Percentiles rank a stretch among this genome's conserved stretches.
These are phyloP conservation scores for Kwoniella botswanensis DNA, from an alignment of 768 basidiomycete genomes.

Conservation along the genomic window DNA sequence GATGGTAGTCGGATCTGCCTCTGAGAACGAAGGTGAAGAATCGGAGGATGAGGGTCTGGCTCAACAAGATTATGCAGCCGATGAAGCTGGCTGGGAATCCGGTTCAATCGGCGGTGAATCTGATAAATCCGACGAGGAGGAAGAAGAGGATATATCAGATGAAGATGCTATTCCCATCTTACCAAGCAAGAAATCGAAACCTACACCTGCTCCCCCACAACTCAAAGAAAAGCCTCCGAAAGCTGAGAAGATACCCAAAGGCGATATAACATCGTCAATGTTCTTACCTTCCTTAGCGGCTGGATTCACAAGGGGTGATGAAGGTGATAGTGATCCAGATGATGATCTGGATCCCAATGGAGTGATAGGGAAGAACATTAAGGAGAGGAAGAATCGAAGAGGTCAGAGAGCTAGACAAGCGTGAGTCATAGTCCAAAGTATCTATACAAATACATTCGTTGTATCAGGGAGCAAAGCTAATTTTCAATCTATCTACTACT, in stretches of 20 bases:
- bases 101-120: constrained; percentile 59
- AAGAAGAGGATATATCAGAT: constrained; percentile 36
- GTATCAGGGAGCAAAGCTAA: neutral
- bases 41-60: constrained; percentile 42
- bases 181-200: constrained; percentile 19
- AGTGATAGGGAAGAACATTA: constrained; percentile 59
- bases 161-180: constrained; percentile 14
- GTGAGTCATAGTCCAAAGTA: constrained; percentile 65
- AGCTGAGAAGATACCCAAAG: constrained; percentile 33
- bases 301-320: constrained; percentile 80
- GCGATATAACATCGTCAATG: constrained; percentile 62
- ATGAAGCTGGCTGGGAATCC: constrained; percentile 59
- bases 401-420: constrained; percentile 92
- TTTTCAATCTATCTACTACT: constrained; percentile 15
- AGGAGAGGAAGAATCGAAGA: constrained; percentile 78
- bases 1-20: constrained; percentile 59
- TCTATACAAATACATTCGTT: neutral
- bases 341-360: constrained; percentile 67
- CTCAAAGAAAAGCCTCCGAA: constrained; percentile 10
- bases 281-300: constrained; percentile 89
- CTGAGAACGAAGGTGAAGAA: constrained; percentile 49
- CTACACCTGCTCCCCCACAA: constrained; percentile 2
- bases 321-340: constrained; percentile 71
- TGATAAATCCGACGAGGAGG: constrained; percentile 34
- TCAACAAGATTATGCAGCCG: constrained; percentile 34